Conservation (phyloP, 768 basidiomycete species). For the Tylopilus rubrobrunneus region DNA sequence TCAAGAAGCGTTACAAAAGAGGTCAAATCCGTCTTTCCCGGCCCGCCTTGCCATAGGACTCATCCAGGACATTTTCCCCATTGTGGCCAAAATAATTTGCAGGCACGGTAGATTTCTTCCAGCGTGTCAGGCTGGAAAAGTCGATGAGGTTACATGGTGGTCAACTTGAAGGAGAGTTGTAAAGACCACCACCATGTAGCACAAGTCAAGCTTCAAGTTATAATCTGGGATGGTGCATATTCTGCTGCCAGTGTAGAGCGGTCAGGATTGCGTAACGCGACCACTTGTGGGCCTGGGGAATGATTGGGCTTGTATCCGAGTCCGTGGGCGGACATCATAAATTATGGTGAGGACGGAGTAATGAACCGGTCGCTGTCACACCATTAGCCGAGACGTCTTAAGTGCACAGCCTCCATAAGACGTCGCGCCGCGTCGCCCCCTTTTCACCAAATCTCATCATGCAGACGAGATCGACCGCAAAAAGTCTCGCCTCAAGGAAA, state of each 20-base stretch:
- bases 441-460: no score
- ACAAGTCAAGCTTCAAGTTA: not conserved
- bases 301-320: no score
- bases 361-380: no score
- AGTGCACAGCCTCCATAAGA: no score
- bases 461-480: no score
- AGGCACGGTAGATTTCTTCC: not conserved
- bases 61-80: constrained; percentile 1
- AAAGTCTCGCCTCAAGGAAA: no score
- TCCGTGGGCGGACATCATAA: no score
- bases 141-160: not conserved
- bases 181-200: not conserved
- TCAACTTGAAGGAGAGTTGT: no score
- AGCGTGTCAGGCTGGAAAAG: not conserved
- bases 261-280: not conserved
- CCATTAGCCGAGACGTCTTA: no score
- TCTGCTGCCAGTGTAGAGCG: not conserved
- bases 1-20: constrained; percentile 27
- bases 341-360: no score
- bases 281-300: no score
- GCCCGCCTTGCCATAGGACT: constrained; percentile 35
- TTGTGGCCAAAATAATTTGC: constrained; percentile 7
- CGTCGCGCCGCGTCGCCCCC: no score
- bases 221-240: not conserved
- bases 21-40: constrained; percentile 29